A percentile compares a stretch with the other conserved stretches of the same genome.
Evolutionary conservation across 768 basidiomycete species (phyloP).

Genomic region (Termitomyces sp.): DNA sequence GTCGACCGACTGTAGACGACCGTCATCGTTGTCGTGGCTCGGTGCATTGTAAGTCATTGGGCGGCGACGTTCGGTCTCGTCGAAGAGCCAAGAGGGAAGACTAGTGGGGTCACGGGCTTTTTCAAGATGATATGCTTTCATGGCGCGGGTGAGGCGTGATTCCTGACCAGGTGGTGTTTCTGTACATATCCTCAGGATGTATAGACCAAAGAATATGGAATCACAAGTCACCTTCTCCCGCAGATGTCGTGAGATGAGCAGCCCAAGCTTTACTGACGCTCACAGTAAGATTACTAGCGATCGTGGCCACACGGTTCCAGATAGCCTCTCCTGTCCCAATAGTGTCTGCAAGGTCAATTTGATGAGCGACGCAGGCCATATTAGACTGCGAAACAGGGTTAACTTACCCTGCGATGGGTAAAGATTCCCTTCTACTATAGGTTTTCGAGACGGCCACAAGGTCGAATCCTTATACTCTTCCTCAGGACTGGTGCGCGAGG

Average conservation of each 20-base stretch:
- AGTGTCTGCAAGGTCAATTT: background rate
- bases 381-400: background rate
- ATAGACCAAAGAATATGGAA: background rate
- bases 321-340: slow-evolving; percentile 31
- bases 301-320: slow-evolving; percentile 56
- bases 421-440: background rate
- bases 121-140: slow-evolving; percentile 66
- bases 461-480: background rate
- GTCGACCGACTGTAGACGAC: background rate
- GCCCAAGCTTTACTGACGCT: slow-evolving; percentile 59
- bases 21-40: background rate
- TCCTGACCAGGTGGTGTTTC: slow-evolving; percentile 54
- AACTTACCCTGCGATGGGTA: slow-evolving; percentile 1
- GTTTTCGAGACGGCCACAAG: background rate
- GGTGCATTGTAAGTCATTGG: slow-evolving; percentile 3
- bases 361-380: background rate
- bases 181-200: slow-evolving; percentile 14
- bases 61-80: slow-evolving; percentile 46
- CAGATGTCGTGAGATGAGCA: slow-evolving; percentile 32
- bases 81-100: slow-evolving; percentile 66
- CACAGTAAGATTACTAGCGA: slow-evolving; percentile 49
- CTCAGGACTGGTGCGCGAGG: background rate
- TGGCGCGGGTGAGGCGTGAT: slow-evolving; percentile 55
- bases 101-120: slow-evolving; percentile 55
- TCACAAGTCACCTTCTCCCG: slow-evolving; percentile 42